Base-by-base conservation (phyloP, 2,329 filamentous ascomycete species). In the Tolypocladium guangdongense region DNA sequence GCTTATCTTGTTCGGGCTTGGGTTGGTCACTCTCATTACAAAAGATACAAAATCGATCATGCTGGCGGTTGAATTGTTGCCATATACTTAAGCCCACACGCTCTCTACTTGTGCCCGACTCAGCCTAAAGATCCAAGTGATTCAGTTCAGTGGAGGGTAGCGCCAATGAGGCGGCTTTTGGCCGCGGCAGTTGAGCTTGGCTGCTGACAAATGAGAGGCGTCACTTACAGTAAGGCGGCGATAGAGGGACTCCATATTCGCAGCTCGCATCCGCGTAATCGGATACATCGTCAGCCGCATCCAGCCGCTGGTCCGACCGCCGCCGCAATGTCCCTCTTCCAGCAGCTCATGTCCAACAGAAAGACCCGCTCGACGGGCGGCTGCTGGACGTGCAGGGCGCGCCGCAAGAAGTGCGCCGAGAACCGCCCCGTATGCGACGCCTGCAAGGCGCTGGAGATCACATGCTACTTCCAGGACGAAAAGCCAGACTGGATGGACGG, bases 321-420 rank as follows among this genome's bases (percentile, higher is more conserved):
- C 46, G 10, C 48, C 45, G 55, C 48, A 50, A 64, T 63, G 60
- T 57, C 62, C 27, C 53, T 58, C 32, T 52, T 62, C 30, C 53
- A 56, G 32, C 55, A 58, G 47, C 57, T 62, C 50, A 56, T 64
- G 52, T 52, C 60, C 36, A 47, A 55, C 50, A 71, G 66, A 54
- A 58, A 56, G 48, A 49, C 51, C 33, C 68, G 74, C 41, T 74
- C 71, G 55, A 71, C 70, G 50, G 72, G 70, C 8, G 78, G 78
- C 55, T 83, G 80, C 62, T 83, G 78, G 78, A 83, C 79, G 2
- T 84, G 81, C 59, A 75, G 80, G 24, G 70, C 83, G 12, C 75
- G 81, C 22, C 78, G 78, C 59, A 84, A 84, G 61, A 83, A 82
- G 60, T 84, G 81, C 60, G 78, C 82, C 57, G 77, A 81, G 61